Evolutionary conservation across 164 flowering plant species (phyloP), one percentile per base, ranked within the genome.

Genomic region (Vitis vinifera): DNA sequence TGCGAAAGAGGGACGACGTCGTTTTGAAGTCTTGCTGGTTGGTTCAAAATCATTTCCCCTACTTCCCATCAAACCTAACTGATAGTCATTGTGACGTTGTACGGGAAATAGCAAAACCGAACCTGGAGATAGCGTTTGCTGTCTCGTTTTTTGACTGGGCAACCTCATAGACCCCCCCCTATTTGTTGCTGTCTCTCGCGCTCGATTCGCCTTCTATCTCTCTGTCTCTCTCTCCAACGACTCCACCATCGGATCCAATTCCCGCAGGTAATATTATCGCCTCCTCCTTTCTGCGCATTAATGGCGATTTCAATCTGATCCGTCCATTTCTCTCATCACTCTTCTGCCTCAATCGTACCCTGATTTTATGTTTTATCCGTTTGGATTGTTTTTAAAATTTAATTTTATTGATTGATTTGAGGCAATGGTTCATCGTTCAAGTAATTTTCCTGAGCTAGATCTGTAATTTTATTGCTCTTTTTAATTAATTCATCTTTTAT

Each of bases 141-240:
- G 44, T 37, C 44, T n/a, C 52, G 53, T 23, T 72, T 68, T 66
- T 76, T 76, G 79, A 76, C 79, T 72, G 67, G 68, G 79, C 70
- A 74, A 64, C 59, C 29, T 14, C 17, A 57, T 30, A 8, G 47
- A 11, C 49, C n/a, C 61, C 62, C 29, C 6, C n/a, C 52, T 37
- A 27, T 47, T 56, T 16, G 11, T 55, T 56, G 58, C 68, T 15
- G 44, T 62, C 69, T 69, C 68, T 75, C 76, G 76, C 77, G 77
- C 79, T 52, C 76, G 68, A 70, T 52, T 71, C 79, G 77, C 75
- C 71, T 74, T 51, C 72, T 63, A 60, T 65, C 65, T 71, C 80
- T 63, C 60, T 57, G 53, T 56, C 67, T 37, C 51, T 66, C 57
- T 69, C 60, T 57, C 59, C 19, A 10, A 51, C 30, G 27, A 52